Evolutionary conservation across 1,284 basidiomycete species (phyloP).

Genomic region (Naganishia liquefaciens): DNA sequence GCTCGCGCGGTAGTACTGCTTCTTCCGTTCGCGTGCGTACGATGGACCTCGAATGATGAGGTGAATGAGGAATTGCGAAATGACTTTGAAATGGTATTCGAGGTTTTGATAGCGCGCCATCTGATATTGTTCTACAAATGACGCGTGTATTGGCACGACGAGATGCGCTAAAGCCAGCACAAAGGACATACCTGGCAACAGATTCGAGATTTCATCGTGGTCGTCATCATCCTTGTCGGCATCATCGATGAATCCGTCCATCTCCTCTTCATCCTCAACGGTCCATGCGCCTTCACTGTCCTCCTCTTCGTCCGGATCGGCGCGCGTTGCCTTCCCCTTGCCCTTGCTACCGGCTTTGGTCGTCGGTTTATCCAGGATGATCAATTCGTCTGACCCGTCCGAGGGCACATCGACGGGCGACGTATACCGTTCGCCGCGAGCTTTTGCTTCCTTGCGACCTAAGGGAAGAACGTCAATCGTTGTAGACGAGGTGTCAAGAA

Average conservation of each 20-base stretch:
- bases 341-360: conserved; percentile 41
- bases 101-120: conserved; percentile 66
- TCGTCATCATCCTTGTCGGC: conserved; percentile 63
- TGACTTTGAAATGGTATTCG: conserved; percentile 57
- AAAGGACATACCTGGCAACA: conserved; percentile 55
- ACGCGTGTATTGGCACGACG: neutral
- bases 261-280: conserved; percentile 43
- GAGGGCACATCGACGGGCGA: conserved; percentile 13
- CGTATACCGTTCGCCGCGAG: conserved; percentile 48
- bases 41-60: conserved; percentile 61
- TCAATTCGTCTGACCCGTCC: neutral
- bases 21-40: conserved; percentile 29
- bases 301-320: conserved; percentile 50
- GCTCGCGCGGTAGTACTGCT: conserved; percentile 44
- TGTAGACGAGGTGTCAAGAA: neutral
- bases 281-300: conserved; percentile 42
- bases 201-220: conserved; percentile 34
- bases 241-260: conserved; percentile 32
- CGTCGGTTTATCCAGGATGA: conserved; percentile 7
- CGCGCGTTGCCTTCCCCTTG: conserved; percentile 49
- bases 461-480: conserved; percentile 1
- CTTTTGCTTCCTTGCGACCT: conserved; percentile 58
- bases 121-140: conserved; percentile 64
- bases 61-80: conserved; percentile 81
- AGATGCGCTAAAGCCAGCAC: neutral